A percentile compares a stretch with the other conserved stretches of the same genome.
These are phyloP conservation scores for Candida berthetii DNA, from an alignment of 805 yeast genomes.

Conservation along the genomic window DNA sequence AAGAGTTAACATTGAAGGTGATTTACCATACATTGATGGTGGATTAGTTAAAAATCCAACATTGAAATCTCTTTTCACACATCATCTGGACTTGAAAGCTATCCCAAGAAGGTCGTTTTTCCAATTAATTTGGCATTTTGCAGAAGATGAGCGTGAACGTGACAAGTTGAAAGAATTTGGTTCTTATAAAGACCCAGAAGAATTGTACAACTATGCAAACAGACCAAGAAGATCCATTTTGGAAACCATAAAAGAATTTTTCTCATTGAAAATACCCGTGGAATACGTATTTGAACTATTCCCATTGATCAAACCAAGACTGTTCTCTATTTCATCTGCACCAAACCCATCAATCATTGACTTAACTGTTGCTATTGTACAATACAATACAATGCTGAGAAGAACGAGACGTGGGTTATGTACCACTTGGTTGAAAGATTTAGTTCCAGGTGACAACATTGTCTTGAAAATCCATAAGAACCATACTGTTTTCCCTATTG, in stretches of 20 bases:
- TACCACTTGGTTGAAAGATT: conserved; percentile 61
- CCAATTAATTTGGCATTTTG: conserved; percentile 66
- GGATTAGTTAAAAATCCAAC: conserved; percentile 61
- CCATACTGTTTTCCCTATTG: conserved; percentile 28
- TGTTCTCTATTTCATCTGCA: conserved; percentile 77
- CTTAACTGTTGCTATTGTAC: conserved; percentile 77
- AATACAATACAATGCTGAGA: conserved; percentile 76
- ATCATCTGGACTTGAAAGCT: conserved; percentile 77
- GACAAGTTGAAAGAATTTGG: conserved; percentile 76
- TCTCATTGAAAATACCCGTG: conserved; percentile 67
- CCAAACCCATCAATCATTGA: conserved; percentile 43
- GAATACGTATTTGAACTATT: conserved; percentile 71
- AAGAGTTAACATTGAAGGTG: conserved; percentile 29
- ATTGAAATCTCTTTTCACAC: conserved; percentile 61
- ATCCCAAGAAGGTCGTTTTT: conserved; percentile 86
- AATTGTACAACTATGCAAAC: conserved; percentile 84
- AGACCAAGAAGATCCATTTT: conserved; percentile 84
- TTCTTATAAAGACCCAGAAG: conserved; percentile 67
- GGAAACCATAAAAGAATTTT: conserved; percentile 81
- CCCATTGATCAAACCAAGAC: conserved; percentile 75
- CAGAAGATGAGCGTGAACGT: conserved; percentile 64
- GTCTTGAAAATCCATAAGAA: conserved; percentile 46
- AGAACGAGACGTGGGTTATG: conserved; percentile 77
- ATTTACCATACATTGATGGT: conserved; percentile 36
- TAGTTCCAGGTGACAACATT: conserved; percentile 42